Conservation (phyloP, 306 rosid genomes). For the Arachis hypogaea region DNA sequence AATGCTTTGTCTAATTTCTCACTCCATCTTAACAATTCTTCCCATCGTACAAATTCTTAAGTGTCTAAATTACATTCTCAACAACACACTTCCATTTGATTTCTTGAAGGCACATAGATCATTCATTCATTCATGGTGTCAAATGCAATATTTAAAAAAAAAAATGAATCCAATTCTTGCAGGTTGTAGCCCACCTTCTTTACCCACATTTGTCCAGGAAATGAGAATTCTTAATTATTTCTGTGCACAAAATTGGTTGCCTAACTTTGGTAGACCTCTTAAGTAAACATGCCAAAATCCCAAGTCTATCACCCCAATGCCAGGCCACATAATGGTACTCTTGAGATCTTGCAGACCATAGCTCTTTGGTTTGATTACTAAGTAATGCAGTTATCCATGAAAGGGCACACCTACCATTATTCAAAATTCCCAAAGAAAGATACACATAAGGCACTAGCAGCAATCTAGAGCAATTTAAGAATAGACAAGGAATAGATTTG, state of each 20-base stretch:
- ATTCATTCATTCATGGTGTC: slow-evolving; percentile 22
- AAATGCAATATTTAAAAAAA: neutral
- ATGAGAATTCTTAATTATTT: slow-evolving; percentile 7
- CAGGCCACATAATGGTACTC: neutral
- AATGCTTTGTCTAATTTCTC: neutral
- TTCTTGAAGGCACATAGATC: slow-evolving; percentile 25
- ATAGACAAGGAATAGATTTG: neutral
- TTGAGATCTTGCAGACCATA: neutral
- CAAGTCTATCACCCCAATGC: neutral
- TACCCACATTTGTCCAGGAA: neutral
- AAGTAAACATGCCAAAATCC: neutral
- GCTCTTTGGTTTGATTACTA: neutral
- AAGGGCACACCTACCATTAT: neutral
- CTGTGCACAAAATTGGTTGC: slow-evolving; percentile 2
- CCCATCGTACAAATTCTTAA: neutral
- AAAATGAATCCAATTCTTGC: neutral
- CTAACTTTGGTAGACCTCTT: neutral
- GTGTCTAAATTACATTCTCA: neutral
- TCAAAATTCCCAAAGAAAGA: neutral
- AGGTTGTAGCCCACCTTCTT: neutral
- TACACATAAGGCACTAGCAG: neutral
- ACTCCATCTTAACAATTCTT: slow-evolving; percentile 1
- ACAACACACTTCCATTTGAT: slow-evolving; percentile 19
- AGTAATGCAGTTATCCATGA: neutral
- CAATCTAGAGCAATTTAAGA: neutral